Evolutionary conservation across 2,329 filamentous ascomycete species (phyloP), one percentile per base, ranked within the genome.

Genomic region (Cladosporium sp.): DNA sequence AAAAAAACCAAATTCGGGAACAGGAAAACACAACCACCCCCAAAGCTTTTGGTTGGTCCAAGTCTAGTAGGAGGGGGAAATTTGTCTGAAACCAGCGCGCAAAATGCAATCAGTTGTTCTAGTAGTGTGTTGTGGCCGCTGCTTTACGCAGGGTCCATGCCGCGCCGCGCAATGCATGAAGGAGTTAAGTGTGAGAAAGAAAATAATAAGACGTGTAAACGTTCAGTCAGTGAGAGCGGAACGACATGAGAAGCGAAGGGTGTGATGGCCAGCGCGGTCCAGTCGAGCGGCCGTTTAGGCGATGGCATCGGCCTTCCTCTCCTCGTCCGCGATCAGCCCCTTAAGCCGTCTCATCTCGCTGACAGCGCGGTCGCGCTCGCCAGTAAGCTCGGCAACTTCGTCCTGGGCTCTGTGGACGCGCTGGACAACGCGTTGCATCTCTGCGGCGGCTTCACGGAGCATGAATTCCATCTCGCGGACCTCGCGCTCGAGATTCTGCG

Each of bases 391-490:
- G 74, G 91, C 87, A 65, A 95, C 92, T 79, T 93, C 90, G 72
- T 93, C 91, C 80, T 95, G 92, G 11, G 91, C 91, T 71, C 84
- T 83, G 79, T 92, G 94, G 89, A 96, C 94, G 69, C 90, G 85
- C 67, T 88, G 84, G 8, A 96, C 90, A 8, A 95, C 92, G 77
- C 92, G 88, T 75, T 92, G 88, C 90, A 95, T 94, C 79, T 94
- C 91, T 59, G 82, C 81, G 73, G 95, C 92, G 18, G 92, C 90
- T 70, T 92, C 87, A 5, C 85, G 80, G 14, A 96, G 83, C 18
- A 93, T 90, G 73, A 87, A 89, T 81, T 99, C 95, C 2, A 99
- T 87, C 79, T 97, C 92, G 65, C 87, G 82, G 8, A 98, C 92
- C 68, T 90, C 88, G 67, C 87, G 86, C 76, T 93, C 91, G 38